Evolutionary conservation across 2,329 filamentous ascomycete species (phyloP).

Genomic region (Scedosporium dehoogii): DNA sequence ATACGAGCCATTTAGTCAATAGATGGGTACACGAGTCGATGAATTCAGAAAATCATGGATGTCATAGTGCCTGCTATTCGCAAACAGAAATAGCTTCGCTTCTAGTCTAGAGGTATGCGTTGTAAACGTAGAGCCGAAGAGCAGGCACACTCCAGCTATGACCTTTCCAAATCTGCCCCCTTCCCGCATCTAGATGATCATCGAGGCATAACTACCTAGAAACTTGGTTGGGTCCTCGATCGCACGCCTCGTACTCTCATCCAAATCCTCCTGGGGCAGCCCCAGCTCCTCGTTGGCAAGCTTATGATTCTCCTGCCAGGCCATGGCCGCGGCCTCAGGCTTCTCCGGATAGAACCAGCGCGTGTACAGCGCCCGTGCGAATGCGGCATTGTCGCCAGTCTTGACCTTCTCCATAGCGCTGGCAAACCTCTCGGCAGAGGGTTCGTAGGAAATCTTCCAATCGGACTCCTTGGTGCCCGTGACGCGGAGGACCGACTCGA

Average conservation of each 20-base stretch:
- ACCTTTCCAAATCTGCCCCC: too few relatives aligned
- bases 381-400: conserved; percentile 29
- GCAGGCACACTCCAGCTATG: too few relatives aligned
- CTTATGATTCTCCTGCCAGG: conserved; percentile 25
- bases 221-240: conserved; percentile 18
- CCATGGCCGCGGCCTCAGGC: neutral
- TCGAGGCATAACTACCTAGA: neutral
- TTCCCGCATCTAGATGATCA: too few relatives aligned
- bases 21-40: too few relatives aligned
- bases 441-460: conserved; percentile 45
- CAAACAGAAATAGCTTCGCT: too few relatives aligned
- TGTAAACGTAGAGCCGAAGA: too few relatives aligned
- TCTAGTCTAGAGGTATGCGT: too few relatives aligned
- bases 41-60: too few relatives aligned
- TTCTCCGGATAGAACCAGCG: conserved; percentile 33
- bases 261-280: conserved; percentile 42
- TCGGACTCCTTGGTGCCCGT: conserved; percentile 44
- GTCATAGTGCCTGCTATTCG: too few relatives aligned
- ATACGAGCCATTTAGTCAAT: too few relatives aligned
- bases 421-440: conserved; percentile 32
- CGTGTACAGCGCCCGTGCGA: conserved; percentile 39
- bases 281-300: conserved; percentile 38
- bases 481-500: conserved; percentile 48
- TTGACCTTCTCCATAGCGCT: conserved; percentile 32
- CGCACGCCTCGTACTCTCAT: conserved; percentile 38